Conservation (phyloP, 2,329 filamentous ascomycete genomes). For the Colletotrichum sp. region DNA sequence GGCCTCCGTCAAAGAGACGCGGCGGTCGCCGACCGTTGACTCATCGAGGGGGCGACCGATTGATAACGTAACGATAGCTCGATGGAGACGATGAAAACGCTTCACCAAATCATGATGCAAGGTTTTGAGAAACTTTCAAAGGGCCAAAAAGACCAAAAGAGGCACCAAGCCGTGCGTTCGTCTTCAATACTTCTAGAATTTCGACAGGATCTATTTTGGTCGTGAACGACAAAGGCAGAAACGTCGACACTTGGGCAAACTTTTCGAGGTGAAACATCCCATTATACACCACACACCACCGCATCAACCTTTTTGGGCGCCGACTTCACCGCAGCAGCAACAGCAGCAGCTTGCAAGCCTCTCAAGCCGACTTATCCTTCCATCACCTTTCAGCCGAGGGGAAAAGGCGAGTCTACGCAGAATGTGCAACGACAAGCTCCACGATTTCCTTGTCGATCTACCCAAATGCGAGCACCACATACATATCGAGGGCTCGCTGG, state of each 20-base stretch:
- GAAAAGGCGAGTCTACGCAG: background rate
- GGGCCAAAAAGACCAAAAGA: background rate
- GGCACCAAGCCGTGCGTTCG: slow-evolving; percentile 11
- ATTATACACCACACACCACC: background rate
- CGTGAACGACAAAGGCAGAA: slow-evolving; percentile 11
- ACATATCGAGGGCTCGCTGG: slow-evolving; percentile 78
- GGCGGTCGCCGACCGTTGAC: slow-evolving; percentile 9
- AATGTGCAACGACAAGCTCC: slow-evolving; percentile 61
- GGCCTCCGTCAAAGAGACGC: background rate
- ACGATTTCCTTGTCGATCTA: slow-evolving; percentile 66
- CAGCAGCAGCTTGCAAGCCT: background rate
- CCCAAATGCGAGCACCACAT: slow-evolving; percentile 86
- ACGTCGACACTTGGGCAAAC: slow-evolving; percentile 4
- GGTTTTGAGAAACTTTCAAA: background rate
- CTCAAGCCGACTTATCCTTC: background rate
- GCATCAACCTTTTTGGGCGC: background rate
- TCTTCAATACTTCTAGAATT: slow-evolving; percentile 17
- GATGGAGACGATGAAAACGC: background rate
- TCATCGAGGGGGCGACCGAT: background rate
- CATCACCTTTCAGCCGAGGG: background rate
- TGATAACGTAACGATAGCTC: slow-evolving; percentile 13
- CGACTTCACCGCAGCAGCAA: background rate
- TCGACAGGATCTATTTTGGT: slow-evolving; percentile 7
- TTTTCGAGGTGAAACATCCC: slow-evolving; percentile 13
- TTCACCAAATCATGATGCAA: background rate